Percentiles rank a stretch among this genome's conserved stretches.
These are phyloP conservation scores for Vitis rotundifolia DNA, from an alignment of 164 flowering plant genomes.

Conservation along the genomic window DNA sequence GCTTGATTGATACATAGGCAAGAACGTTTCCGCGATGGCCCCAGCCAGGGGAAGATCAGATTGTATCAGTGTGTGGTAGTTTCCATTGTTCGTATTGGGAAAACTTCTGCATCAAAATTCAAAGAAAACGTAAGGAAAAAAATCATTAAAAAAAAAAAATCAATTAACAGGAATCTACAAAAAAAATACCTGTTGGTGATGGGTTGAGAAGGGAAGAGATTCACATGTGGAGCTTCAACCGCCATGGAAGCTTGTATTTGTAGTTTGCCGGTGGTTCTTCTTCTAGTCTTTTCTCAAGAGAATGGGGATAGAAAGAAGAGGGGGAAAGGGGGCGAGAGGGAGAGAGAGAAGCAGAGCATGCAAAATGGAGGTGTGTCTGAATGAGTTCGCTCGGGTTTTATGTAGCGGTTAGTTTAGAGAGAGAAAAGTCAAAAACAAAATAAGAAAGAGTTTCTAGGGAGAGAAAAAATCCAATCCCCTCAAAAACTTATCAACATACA, in stretches of 20 bases:
- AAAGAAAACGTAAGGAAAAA: too few species aligned
- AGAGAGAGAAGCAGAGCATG: slow-evolving; percentile 19
- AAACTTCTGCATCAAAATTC: too few species aligned
- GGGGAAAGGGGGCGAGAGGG: neutral
- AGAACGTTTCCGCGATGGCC: slow-evolving; percentile 6
- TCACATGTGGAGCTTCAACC: slow-evolving; percentile 40
- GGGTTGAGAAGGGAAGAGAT: too few species aligned
- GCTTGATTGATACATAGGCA: slow-evolving; percentile 23
- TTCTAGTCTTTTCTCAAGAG: neutral
- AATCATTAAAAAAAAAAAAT: neutral
- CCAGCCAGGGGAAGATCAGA: neutral
- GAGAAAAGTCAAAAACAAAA: slow-evolving; percentile 8
- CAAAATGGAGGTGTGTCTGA: slow-evolving; percentile 23
- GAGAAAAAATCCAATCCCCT: too few species aligned
- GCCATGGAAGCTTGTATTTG: slow-evolving; percentile 41
- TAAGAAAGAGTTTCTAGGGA: too few species aligned
- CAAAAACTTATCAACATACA: too few species aligned
- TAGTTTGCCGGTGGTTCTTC: neutral
- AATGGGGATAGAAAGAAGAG: neutral
- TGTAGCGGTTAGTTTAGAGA: slow-evolving; percentile 14
- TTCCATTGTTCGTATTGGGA: too few species aligned
- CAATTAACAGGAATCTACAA: too few species aligned
- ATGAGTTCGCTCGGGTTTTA: slow-evolving; percentile 26
- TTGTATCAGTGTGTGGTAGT: too few species aligned
- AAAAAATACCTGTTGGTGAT: too few species aligned